A percentile compares a stretch with the other conserved stretches of the same genome.
phyloP scores from a whole-genome alignment of 2,329 filamentous ascomycete species.

The Aureobasidium sp. region DNA sequence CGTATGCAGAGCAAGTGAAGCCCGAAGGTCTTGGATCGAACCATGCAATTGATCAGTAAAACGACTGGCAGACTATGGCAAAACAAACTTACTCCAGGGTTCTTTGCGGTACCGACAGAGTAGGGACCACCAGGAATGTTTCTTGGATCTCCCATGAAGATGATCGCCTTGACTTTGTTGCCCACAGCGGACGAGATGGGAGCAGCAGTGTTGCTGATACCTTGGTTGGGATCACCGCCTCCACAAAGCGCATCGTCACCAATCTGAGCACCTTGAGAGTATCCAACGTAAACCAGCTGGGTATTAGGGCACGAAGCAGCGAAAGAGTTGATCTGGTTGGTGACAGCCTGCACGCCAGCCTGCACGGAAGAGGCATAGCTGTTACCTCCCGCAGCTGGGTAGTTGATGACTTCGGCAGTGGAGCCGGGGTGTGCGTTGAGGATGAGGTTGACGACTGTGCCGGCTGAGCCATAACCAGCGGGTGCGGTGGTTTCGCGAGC shows the following conservation, averaged over 20 bases:
- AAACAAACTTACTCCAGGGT: constrained; percentile 46
- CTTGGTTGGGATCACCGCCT: constrained; percentile 42
- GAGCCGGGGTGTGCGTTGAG: constrained; percentile 33
- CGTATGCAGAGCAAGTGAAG: constrained; percentile 47
- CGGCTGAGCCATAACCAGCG: constrained; percentile 34
- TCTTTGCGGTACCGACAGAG: constrained; percentile 52
- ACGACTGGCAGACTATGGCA: not conserved
- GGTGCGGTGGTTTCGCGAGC: constrained; percentile 36
- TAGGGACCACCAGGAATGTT: constrained; percentile 49
- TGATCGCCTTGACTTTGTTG: constrained; percentile 22
- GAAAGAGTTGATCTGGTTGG: constrained; percentile 51
- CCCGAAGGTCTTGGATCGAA: constrained; percentile 53
- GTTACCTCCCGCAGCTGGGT: constrained; percentile 55
- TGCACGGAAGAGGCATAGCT: constrained; percentile 50
- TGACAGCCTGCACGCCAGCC: constrained; percentile 51
- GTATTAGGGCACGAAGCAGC: constrained; percentile 49
- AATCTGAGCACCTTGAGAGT: constrained; percentile 57
- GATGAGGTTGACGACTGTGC: constrained; percentile 34
- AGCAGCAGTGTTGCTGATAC: constrained; percentile 37
- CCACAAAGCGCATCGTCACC: constrained; percentile 56
- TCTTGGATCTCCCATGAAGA: constrained; percentile 41
- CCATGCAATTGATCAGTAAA: not conserved
- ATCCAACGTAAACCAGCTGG: constrained; percentile 53
- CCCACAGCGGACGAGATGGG: constrained; percentile 32
- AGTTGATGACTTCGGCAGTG: constrained; percentile 35